These are phyloP conservation scores for Hordeum pubiflorum DNA, from an alignment of 202 grass and related monocot genomes.

Conservation along the genomic window DNA sequence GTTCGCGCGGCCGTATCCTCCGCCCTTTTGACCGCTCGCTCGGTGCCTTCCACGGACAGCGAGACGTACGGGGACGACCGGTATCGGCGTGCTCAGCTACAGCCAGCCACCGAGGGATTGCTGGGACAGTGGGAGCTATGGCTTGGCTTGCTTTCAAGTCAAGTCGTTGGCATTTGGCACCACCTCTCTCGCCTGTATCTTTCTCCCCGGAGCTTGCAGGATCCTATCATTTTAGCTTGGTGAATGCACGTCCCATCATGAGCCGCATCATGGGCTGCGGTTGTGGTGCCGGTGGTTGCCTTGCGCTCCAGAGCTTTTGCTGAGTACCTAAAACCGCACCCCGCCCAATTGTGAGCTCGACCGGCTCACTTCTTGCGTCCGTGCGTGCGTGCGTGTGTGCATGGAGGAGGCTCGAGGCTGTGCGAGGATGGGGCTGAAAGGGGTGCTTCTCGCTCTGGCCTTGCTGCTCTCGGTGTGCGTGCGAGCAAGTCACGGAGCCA, in stretches of 20 bases:
- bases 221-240: constrained; percentile 25
- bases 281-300: constrained; percentile 64
- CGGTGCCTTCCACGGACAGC: background rate
- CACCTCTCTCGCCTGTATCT: background rate
- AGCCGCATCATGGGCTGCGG: constrained; percentile 48
- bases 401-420: constrained; percentile 11
- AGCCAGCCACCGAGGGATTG: background rate
- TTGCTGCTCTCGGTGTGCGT: constrained; percentile 34
- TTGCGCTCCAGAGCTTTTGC: constrained; percentile 33
- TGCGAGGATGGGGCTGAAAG: constrained; percentile 29
- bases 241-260: constrained; percentile 58
- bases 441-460: constrained; percentile 10
- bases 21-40: background rate
- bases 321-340: constrained; percentile 46
- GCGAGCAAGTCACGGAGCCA: constrained; percentile 29
- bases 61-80: background rate
- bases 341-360: constrained; percentile 16
- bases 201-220: background rate
- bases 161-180: constrained; percentile 37
- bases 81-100: background rate
- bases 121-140: background rate
- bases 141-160: constrained; percentile 52
- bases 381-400: background rate
- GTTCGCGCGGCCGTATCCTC: background rate
- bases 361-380: background rate